These are phyloP conservation scores for Globisporangium okanoganense DNA, from an alignment of 352 stramenopile species.

Conservation along the genomic window DNA sequence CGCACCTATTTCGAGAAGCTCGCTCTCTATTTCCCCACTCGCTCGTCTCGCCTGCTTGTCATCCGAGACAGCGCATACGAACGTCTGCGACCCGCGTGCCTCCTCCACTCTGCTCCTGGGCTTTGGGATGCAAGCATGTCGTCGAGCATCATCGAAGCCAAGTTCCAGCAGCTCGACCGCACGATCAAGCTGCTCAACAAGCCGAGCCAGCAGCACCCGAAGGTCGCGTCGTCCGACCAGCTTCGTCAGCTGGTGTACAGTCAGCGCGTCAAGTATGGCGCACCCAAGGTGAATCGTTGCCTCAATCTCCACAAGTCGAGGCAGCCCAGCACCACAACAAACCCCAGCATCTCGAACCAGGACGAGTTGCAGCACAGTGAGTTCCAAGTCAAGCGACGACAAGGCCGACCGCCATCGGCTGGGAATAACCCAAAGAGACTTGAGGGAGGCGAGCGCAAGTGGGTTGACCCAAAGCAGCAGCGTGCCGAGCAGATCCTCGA, in stretches of 20 bases:
- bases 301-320: not conserved
- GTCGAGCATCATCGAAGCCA: slow-evolving; percentile 58
- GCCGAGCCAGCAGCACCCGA: slow-evolving; percentile 14
- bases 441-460: slow-evolving; percentile 11
- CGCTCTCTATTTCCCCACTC: not conserved
- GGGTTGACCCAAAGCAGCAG: slow-evolving; percentile 33
- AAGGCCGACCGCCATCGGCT: not conserved
- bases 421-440: not conserved
- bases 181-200: slow-evolving; percentile 46
- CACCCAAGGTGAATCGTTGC: not conserved
- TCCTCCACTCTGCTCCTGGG: not conserved
- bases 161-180: slow-evolving; percentile 55
- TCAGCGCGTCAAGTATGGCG: slow-evolving; percentile 14
- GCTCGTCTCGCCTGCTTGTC: not conserved
- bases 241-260: slow-evolving; percentile 41
- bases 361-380: slow-evolving; percentile 8
- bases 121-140: slow-evolving; percentile 31
- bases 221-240: slow-evolving; percentile 43
- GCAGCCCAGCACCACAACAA: not conserved
- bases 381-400: not conserved
- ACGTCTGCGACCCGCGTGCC: not conserved
- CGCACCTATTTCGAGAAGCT: slow-evolving; percentile 1
- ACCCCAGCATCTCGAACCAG: slow-evolving; percentile 9
- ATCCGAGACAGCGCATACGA: not conserved
- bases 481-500: slow-evolving; percentile 31